Percentiles rank a stretch among this genome's conserved stretches.
phyloP scores from a whole-genome alignment of 495 filamentous ascomycete species.

The Hypoxylon cercidicola region DNA sequence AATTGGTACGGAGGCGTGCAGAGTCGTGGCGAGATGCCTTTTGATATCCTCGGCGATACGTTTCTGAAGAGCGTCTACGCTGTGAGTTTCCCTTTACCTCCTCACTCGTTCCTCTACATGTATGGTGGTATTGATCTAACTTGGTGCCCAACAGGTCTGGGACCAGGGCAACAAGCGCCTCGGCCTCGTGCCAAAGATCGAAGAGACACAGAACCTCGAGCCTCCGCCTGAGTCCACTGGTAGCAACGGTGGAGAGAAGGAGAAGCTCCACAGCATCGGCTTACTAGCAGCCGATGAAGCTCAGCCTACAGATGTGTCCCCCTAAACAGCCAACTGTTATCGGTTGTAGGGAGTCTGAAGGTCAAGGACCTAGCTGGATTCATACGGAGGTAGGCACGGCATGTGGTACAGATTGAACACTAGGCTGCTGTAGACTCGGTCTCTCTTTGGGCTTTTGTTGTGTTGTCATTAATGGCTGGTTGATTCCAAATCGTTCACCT shows the following conservation, averaged over 20 bases:
- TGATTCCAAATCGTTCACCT: constrained; percentile 6
- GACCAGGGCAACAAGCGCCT: constrained; percentile 78
- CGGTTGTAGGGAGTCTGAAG: too few species aligned
- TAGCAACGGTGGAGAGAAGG: constrained; percentile 21
- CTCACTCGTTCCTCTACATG: not conserved
- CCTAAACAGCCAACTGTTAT: constrained; percentile 11
- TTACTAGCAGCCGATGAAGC: constrained; percentile 14
- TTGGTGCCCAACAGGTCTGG: constrained; percentile 65
- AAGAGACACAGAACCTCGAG: constrained; percentile 63
- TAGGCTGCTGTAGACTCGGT: not conserved
- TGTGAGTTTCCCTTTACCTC: constrained; percentile 57
- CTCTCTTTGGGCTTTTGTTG: constrained; percentile 1
- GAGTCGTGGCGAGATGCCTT: constrained; percentile 69
- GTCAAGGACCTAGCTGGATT: too few species aligned
- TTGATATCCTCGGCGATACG: constrained; percentile 79
- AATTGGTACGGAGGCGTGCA: constrained; percentile 81
- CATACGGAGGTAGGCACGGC: not conserved
- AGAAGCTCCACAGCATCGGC: constrained; percentile 25
- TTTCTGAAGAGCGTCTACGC: constrained; percentile 82
- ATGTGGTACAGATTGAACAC: constrained; percentile 3
- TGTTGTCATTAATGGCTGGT: not conserved
- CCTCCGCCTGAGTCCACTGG: constrained; percentile 40
- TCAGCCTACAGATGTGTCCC: not conserved
- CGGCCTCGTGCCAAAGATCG: constrained; percentile 73
- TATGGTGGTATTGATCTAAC: not conserved